Conservation (phyloP, 345 rosid species). For the Salix brachista region DNA sequence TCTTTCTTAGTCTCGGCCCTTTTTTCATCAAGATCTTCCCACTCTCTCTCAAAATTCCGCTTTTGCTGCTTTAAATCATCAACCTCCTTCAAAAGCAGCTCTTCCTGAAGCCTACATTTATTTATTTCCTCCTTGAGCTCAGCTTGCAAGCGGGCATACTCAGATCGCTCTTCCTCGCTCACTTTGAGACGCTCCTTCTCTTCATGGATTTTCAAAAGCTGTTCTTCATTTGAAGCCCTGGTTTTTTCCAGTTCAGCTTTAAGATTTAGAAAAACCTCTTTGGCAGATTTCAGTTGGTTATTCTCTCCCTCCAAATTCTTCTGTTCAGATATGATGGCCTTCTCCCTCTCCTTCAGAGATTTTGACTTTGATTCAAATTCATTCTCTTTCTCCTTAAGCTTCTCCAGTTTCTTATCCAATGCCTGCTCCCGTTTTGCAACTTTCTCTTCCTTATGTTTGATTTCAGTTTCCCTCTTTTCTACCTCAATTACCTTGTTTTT, state of each 20-base stretch:
- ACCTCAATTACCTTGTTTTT: slow-evolving; percentile 63
- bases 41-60: slow-evolving; percentile 86
- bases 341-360: slow-evolving; percentile 68
- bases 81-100: slow-evolving; percentile 70
- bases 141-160: slow-evolving; percentile 60
- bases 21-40: slow-evolving; percentile 89
- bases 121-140: slow-evolving; percentile 76
- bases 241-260: slow-evolving; percentile 67
- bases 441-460: slow-evolving; percentile 83
- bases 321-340: slow-evolving; percentile 52
- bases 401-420: slow-evolving; percentile 65
- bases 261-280: slow-evolving; percentile 46
- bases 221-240: slow-evolving; percentile 58
- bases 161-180: slow-evolving; percentile 78
- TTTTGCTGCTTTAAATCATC: slow-evolving; percentile 82
- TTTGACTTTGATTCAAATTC: slow-evolving; percentile 56
- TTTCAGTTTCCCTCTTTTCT: slow-evolving; percentile 79
- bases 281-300: slow-evolving; percentile 45
- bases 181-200: slow-evolving; percentile 60
- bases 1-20: slow-evolving; percentile 55
- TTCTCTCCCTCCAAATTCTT: slow-evolving; percentile 61
- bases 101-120: slow-evolving; percentile 68
- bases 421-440: slow-evolving; percentile 69
- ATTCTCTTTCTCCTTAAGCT: slow-evolving; percentile 70
- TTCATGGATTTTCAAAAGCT: slow-evolving; percentile 48